Percentiles rank a stretch among this genome's conserved stretches.
phyloP scores from a whole-genome alignment of 2,329 filamentous ascomycete species.

The Aaosphaeria pasadenensis region DNA sequence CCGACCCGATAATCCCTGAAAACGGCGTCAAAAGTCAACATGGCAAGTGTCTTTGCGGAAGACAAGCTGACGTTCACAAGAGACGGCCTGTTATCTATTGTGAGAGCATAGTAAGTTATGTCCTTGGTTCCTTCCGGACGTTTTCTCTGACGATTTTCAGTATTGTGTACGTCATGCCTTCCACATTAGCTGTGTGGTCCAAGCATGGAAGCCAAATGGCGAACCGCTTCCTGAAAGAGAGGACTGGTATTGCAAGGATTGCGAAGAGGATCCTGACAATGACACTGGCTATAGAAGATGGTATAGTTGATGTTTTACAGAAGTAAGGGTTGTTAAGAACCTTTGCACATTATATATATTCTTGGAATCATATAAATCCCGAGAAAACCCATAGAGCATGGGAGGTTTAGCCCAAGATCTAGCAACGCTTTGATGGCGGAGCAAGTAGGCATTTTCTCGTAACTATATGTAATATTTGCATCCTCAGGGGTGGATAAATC shows the following conservation, averaged over 20 bases:
- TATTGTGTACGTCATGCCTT: slow-evolving; percentile 18
- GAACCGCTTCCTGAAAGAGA: not conserved
- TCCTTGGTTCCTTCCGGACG: not conserved
- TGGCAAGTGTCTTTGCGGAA: not conserved
- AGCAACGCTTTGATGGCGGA: too few species aligned
- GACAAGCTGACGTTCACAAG: not conserved
- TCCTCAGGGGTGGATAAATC: too few species aligned
- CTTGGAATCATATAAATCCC: too few species aligned
- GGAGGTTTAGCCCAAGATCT: too few species aligned
- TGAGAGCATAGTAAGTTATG: slow-evolving; percentile 12
- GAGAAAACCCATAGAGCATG: too few species aligned
- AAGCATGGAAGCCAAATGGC: slow-evolving; percentile 4
- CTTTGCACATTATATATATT: too few species aligned
- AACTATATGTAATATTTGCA: too few species aligned
- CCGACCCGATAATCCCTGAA: not conserved
- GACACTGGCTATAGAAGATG: not conserved
- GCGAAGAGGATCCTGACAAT: slow-evolving; percentile 1
- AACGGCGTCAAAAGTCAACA: not conserved
- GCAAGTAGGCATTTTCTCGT: too few species aligned
- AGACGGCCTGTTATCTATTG: slow-evolving; percentile 11
- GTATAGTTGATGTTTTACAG: not conserved
- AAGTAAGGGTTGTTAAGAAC: too few species aligned
- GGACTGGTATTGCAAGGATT: slow-evolving; percentile 3
- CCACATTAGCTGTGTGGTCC: slow-evolving; percentile 15
- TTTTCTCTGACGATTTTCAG: slow-evolving; percentile 6